Evolutionary conservation across 192 early-diverging fungal genomes (phyloP).

Genomic region (Entomortierella beljakovae): DNA sequence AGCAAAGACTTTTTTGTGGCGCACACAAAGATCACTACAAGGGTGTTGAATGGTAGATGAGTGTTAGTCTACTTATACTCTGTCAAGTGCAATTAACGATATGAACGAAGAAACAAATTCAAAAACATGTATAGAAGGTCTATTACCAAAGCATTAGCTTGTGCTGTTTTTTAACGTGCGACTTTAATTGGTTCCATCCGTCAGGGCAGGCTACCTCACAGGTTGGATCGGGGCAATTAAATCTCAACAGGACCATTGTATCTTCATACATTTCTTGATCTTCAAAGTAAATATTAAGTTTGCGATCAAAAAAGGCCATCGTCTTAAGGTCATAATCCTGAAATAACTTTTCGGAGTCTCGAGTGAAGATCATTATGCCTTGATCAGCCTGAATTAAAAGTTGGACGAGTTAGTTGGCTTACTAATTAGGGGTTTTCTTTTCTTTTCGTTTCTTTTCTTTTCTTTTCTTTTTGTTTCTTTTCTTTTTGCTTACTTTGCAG

Average conservation of each 20-base stretch:
- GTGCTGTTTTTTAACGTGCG: constrained; percentile 84
- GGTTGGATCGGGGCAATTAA: constrained; percentile 88
- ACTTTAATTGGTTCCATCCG: constrained; percentile 88
- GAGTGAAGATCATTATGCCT: constrained; percentile 81
- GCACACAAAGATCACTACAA: constrained; percentile 86
- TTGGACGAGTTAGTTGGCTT: neutral
- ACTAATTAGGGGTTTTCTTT: neutral
- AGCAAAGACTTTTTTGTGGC: constrained; percentile 92
- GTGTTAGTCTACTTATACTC: no score
- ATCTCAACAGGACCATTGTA: constrained; percentile 75
- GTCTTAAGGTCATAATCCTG: constrained; percentile 62
- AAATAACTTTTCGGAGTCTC: constrained; percentile 66
- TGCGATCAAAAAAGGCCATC: constrained; percentile 72
- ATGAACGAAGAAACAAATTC: no score
- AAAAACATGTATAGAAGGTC: no score
- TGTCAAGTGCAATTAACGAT: no score
- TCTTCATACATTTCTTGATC: constrained; percentile 79
- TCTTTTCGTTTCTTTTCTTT: no score
- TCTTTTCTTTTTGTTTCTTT: neutral
- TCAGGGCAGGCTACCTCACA: constrained; percentile 80
- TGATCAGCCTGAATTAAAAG: constrained; percentile 73
- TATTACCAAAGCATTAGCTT: constrained; percentile 81
- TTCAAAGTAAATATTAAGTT: constrained; percentile 82
- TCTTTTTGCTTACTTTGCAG: constrained; percentile 78
- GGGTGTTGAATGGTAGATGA: neutral